Evolutionary conservation across 768 basidiomycete species (phyloP).

Genomic region (Termitomyces sp.): DNA sequence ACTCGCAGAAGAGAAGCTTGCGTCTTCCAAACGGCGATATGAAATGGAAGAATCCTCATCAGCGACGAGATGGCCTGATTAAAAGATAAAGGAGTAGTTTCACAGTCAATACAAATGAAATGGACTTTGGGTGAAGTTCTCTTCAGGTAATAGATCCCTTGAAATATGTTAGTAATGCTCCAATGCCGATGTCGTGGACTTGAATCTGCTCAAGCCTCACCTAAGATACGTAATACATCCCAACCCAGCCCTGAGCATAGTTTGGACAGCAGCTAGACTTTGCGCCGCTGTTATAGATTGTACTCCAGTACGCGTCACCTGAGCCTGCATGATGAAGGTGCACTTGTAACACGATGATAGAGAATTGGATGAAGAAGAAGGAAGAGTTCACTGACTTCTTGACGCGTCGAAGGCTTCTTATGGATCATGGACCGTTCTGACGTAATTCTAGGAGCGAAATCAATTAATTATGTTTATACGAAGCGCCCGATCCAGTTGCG

Average conservation of each 20-base stretch:
- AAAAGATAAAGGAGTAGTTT: not conserved
- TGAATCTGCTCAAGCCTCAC: constrained; percentile 22
- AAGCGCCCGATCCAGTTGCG: too few relatives aligned
- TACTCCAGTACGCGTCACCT: constrained; percentile 26
- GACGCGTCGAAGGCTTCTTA: not conserved
- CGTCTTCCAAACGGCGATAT: constrained; percentile 21
- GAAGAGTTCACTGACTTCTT: not conserved
- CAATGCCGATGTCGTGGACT: not conserved
- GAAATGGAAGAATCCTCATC: constrained; percentile 33
- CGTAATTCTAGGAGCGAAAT: not conserved
- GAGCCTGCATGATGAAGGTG: constrained; percentile 25
- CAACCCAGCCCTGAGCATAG: constrained; percentile 64
- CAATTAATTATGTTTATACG: too few relatives aligned
- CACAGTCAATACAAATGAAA: not conserved
- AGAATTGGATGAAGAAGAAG: not conserved
- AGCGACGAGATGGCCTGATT: constrained; percentile 50
- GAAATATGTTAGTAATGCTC: not conserved
- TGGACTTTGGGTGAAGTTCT: constrained; percentile 70
- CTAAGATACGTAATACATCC: constrained; percentile 76
- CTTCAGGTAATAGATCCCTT: constrained; percentile 72
- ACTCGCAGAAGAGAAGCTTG: constrained; percentile 32
- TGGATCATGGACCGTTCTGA: not conserved
- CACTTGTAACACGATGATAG: not conserved
- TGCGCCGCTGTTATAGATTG: constrained; percentile 50
- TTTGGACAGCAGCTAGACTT: constrained; percentile 67